Evolutionary conservation across 1,284 basidiomycete genomes (phyloP).

Genomic region (Cystobasidium slooffiae): DNA sequence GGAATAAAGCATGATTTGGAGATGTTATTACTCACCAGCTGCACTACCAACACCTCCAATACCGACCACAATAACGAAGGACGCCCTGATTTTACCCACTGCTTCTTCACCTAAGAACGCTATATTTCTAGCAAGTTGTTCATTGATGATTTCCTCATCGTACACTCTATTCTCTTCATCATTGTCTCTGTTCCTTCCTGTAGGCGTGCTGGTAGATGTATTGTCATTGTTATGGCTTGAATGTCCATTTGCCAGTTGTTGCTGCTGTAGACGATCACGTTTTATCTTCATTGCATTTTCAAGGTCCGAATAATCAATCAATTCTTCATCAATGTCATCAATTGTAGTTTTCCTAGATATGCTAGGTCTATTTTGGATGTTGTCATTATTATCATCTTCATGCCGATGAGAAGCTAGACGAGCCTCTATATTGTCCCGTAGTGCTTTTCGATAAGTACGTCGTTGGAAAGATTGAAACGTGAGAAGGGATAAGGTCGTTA

Average conservation of each 20-base stretch:
- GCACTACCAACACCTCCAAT: slow-evolving; percentile 94
- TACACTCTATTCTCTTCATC: slow-evolving; percentile 27
- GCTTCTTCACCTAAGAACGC: slow-evolving; percentile 90
- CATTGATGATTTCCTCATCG: slow-evolving; percentile 57
- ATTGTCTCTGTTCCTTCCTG: slow-evolving; percentile 1
- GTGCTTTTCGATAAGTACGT: slow-evolving; percentile 14
- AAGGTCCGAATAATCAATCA: slow-evolving; percentile 32
- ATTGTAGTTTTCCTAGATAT: slow-evolving; percentile 15
- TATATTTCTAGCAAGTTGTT: slow-evolving; percentile 88
- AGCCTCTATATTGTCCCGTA: slow-evolving; percentile 35
- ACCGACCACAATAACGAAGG: slow-evolving; percentile 85
- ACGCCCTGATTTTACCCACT: slow-evolving; percentile 76
- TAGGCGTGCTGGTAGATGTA: background rate
- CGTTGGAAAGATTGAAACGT: slow-evolving; percentile 38
- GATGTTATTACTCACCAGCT: slow-evolving; percentile 24
- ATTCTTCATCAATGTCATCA: slow-evolving; percentile 36
- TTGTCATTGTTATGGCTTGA: background rate
- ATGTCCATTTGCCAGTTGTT: slow-evolving; percentile 4
- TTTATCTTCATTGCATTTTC: slow-evolving; percentile 8
- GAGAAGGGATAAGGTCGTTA: slow-evolving; percentile 20
- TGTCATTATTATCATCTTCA: background rate
- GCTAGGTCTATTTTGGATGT: slow-evolving; percentile 9
- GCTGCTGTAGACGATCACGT: slow-evolving; percentile 9
- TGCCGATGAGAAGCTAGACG: slow-evolving; percentile 14
- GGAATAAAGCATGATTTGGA: background rate